Conservation (phyloP, 202 grass and related monocot genomes). For the Brachypodium distachyon region DNA sequence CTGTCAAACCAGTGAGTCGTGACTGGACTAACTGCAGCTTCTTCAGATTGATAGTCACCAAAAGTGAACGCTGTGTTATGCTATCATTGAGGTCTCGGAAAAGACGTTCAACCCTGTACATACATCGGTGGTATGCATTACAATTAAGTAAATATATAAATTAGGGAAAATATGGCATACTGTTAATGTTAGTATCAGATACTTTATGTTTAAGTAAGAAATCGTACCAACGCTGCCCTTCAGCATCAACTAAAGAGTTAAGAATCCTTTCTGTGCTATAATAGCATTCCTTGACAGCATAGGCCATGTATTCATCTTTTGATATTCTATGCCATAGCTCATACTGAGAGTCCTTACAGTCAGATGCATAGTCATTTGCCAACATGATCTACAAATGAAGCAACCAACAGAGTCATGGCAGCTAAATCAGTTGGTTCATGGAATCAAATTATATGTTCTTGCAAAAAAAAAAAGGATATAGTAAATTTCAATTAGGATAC, state of each 20-base stretch:
- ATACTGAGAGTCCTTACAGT: constrained; percentile 63
- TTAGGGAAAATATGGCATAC: constrained; percentile 14
- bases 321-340: constrained; percentile 81
- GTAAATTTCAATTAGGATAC: constrained; percentile 33
- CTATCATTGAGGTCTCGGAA: constrained; percentile 66
- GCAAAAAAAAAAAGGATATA: not conserved
- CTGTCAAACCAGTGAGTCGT: constrained; percentile 75
- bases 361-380: constrained; percentile 76
- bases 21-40: constrained; percentile 72
- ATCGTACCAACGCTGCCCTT: constrained; percentile 83
- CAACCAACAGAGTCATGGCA: constrained; percentile 20
- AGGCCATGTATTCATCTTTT: constrained; percentile 96
- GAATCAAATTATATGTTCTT: not conserved
- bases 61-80: constrained; percentile 54
- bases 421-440: not conserved
- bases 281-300: constrained; percentile 90
- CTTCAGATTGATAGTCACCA: constrained; percentile 73
- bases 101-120: constrained; percentile 79
- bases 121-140: constrained; percentile 2
- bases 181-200: not conserved
- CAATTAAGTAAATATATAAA: not conserved
- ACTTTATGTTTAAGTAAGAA: constrained; percentile 9
- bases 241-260: constrained; percentile 67
- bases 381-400: constrained; percentile 69
- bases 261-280: constrained; percentile 81